Evolutionary conservation across 2,329 filamentous ascomycete species (phyloP), one percentile per base, ranked within the genome.

Genomic region (Colletotrichum euphorbiae): DNA sequence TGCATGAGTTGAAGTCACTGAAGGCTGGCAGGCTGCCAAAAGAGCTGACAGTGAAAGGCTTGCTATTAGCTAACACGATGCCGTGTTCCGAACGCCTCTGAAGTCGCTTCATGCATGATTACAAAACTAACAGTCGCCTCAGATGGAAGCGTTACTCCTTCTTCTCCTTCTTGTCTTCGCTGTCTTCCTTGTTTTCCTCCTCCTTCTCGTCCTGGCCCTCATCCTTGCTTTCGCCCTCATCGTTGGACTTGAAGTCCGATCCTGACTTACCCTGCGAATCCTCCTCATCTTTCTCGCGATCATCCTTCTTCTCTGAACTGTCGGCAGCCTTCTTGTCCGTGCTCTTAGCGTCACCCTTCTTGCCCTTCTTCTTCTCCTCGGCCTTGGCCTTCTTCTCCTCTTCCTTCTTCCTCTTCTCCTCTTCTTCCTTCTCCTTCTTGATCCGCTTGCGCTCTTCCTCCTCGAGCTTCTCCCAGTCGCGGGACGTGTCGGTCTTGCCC

Each of bases 391-490:
- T 73, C 69, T 79, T 74, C 62, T 77, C 73, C 38, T 78, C 66
- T 60, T 75, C 73, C 69, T 79, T 75, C 64, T 77, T 71, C 56
- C 75, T 75, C 63, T 80, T 79, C 50, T 82, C 78, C 3, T 79
- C 75, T 57, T 80, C 78, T 62, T 80, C 75, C 75, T 81, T 79
- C 69, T 79, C 75, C 72, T 78, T 80, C 70, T 74, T 78, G 0
- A 76, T 65, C 31, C 75, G 78, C 50, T 77, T 71, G 69, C 72
- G 80, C 70, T 84, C 83, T 60, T 82, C 75, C 4, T 76, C 71
- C 70, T 85, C 83, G 8, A 83, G 70, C 74, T 81, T 80, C 6
- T 73, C 76, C 84, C 84, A 87, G 71, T 87, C 77, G 46, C 77
- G 77, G 0, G 77, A 73, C 46, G 79, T 77, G 9, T 80, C 74